Evolutionary conservation across 2,329 filamentous ascomycete species (phyloP).

Genomic region (Zasmidium angulare): DNA sequence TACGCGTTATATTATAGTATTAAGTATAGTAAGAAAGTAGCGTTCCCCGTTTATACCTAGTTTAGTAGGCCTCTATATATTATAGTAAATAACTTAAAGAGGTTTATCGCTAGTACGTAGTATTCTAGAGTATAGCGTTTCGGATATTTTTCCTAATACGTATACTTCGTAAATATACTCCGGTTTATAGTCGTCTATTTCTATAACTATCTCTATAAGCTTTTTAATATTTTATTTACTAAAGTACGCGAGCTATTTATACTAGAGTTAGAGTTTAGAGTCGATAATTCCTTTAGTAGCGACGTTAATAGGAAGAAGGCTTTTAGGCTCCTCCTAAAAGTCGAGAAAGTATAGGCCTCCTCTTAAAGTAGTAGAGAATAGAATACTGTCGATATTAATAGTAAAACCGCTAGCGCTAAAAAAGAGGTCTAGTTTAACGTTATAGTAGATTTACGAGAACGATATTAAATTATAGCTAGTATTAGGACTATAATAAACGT

Average conservation of each 20-base stretch:
- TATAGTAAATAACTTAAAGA: background rate
- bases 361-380: background rate
- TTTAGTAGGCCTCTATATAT: background rate
- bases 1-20: background rate
- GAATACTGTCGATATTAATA: background rate
- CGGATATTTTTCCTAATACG: background rate
- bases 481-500: background rate
- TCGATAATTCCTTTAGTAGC: background rate
- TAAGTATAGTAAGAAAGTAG: background rate
- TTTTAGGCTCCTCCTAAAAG: background rate
- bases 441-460: background rate
- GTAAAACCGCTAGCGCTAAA: background rate
- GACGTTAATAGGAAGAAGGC: background rate
- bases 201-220: background rate
- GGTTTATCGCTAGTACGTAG: background rate
- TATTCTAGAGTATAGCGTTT: background rate
- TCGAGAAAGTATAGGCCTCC: background rate
- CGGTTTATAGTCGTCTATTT: background rate
- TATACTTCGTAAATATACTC: background rate
- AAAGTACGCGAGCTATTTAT: background rate
- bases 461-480: background rate
- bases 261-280: background rate
- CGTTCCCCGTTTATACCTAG: background rate
- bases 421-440: background rate
- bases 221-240: background rate